Evolutionary conservation across 371 early-diverging fungal species (phyloP).

Genomic region (Mucor velutinosus): DNA sequence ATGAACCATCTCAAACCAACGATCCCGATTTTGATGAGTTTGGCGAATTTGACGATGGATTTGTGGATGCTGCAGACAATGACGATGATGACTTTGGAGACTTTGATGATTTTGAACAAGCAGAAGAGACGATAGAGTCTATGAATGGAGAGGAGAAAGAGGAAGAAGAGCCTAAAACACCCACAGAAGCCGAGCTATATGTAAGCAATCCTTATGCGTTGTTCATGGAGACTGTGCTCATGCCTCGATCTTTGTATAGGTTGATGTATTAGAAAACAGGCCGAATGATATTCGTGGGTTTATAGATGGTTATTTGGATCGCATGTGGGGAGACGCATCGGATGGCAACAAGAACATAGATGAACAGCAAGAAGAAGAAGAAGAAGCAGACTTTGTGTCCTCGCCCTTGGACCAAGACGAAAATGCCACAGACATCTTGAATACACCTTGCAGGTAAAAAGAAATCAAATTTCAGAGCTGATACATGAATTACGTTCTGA

Average conservation of each 20-base stretch:
- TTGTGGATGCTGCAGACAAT: slow-evolving; percentile 12
- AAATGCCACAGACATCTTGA: slow-evolving; percentile 9
- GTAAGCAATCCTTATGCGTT: slow-evolving; percentile 19
- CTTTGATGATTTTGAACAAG: slow-evolving; percentile 48
- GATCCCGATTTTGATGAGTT: slow-evolving; percentile 6
- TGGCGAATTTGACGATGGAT: slow-evolving; percentile 9
- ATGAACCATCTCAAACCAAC: background rate
- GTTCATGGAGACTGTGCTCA: background rate
- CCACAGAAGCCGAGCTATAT: slow-evolving; percentile 39
- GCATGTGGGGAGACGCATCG: slow-evolving; percentile 8
- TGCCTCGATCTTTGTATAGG: slow-evolving; percentile 7
- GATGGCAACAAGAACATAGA: background rate
- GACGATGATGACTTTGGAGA: slow-evolving; percentile 28
- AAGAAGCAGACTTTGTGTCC: background rate
- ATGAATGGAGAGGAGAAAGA: background rate
- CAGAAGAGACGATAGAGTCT: background rate
- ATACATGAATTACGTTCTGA: background rate
- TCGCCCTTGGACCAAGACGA: slow-evolving; percentile 4
- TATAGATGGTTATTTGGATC: slow-evolving; percentile 21
- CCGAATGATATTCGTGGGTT: slow-evolving; percentile 15
- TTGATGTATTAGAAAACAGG: slow-evolving; percentile 16
- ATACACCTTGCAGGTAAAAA: slow-evolving; percentile 34
- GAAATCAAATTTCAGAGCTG: background rate
- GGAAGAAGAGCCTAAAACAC: slow-evolving; percentile 10
- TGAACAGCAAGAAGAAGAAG: background rate